These are phyloP conservation scores for Thraustotheca clavata DNA, from an alignment of 352 stramenopile species.

Conservation along the genomic window DNA sequence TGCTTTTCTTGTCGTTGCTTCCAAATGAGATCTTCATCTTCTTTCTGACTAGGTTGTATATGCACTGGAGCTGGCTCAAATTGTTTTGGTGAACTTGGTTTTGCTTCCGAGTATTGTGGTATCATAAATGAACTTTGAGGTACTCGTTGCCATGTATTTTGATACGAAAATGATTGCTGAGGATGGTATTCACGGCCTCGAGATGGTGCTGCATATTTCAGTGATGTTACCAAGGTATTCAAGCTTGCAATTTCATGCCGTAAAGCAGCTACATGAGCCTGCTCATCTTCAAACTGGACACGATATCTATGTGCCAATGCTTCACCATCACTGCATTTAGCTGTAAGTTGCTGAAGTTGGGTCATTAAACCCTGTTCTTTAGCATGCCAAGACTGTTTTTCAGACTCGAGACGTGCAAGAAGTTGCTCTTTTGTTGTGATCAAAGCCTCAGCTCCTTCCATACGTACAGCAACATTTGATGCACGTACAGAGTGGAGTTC, in stretches of 20 bases:
- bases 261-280: slow-evolving; percentile 54
- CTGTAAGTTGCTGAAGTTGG: slow-evolving; percentile 42
- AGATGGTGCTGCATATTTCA: slow-evolving; percentile 7
- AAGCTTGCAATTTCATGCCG: slow-evolving; percentile 57
- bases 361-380: slow-evolving; percentile 49
- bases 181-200: too few species aligned
- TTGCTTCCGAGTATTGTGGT: too few species aligned
- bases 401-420: slow-evolving; percentile 40
- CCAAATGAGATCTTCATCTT: background rate
- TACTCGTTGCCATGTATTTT: background rate
- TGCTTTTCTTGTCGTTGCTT: background rate
- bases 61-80: too few species aligned
- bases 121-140: too few species aligned
- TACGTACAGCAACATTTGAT: background rate
- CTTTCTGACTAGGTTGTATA: background rate
- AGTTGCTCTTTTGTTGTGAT: slow-evolving; percentile 26
- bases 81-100: too few species aligned
- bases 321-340: slow-evolving; percentile 41
- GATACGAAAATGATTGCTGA: background rate
- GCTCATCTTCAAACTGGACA: slow-evolving; percentile 70
- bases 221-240: slow-evolving; percentile 29
- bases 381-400: slow-evolving; percentile 39
- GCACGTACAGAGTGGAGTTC: background rate
- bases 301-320: slow-evolving; percentile 46
- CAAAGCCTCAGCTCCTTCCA: slow-evolving; percentile 5